Conservation (phyloP, 495 filamentous ascomycete genomes). For the Wilcoxina mikolae region DNA sequence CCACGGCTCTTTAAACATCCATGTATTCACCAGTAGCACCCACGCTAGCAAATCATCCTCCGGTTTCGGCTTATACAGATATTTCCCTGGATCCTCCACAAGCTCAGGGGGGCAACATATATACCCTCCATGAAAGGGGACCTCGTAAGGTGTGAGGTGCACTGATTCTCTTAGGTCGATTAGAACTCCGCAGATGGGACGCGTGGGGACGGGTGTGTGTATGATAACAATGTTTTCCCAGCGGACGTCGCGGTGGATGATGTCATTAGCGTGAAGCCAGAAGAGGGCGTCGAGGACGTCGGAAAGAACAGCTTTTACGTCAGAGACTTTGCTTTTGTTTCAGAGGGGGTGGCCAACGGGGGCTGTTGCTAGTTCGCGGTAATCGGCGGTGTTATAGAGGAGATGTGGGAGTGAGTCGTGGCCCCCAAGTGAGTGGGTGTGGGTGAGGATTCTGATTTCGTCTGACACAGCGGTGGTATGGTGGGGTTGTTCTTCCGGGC, state of each 20-base stretch:
- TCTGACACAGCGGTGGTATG: not conserved
- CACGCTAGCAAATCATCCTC: not conserved
- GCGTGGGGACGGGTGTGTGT: not conserved
- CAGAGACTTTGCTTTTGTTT: not conserved
- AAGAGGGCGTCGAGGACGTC: not conserved
- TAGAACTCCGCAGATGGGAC: not conserved
- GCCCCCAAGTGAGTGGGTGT: not conserved
- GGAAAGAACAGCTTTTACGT: not conserved
- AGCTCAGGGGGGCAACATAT: not conserved
- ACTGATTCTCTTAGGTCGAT: not conserved
- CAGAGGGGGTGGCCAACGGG: not conserved
- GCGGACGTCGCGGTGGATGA: conserved; percentile 3
- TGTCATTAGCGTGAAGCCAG: not conserved
- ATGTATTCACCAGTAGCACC: not conserved
- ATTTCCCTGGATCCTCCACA: not conserved
- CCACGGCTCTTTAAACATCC: not conserved
- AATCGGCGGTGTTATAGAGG: not conserved
- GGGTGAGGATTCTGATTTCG: conserved; percentile 1
- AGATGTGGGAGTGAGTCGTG: not conserved
- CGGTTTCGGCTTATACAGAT: not conserved
- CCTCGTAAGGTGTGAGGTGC: not conserved
- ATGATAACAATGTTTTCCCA: conserved; percentile 3
- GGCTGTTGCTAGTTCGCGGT: not conserved
- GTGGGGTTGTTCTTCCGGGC: not conserved
- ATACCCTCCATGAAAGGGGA: not conserved